A percentile compares a stretch with the other conserved stretches of the same genome.
phyloP scores from a whole-genome alignment of 495 filamentous ascomycete genomes.

The Xeromyces bisporus region DNA sequence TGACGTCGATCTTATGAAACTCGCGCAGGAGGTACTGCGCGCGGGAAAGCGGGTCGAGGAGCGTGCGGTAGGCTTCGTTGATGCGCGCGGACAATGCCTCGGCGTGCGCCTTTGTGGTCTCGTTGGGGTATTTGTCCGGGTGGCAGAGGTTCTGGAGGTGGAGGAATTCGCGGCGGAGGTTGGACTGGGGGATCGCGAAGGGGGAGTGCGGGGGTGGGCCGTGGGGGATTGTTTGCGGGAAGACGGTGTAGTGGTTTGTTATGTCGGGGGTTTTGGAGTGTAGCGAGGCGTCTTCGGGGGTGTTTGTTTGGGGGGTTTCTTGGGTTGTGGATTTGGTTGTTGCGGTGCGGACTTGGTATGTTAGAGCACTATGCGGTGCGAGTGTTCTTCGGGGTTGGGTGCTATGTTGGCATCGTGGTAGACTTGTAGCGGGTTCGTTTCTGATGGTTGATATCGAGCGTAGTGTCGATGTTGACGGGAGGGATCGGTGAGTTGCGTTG shows the following conservation, averaged over 20 bases:
- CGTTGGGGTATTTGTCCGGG: constrained; percentile 57
- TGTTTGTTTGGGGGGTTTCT: no score
- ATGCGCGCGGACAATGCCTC: constrained; percentile 60
- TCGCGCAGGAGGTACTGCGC: constrained; percentile 67
- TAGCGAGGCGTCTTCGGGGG: no score
- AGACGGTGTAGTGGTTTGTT: constrained; percentile 67
- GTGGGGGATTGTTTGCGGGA: constrained; percentile 59
- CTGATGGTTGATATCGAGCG: constrained; percentile 3
- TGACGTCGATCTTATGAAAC: constrained; percentile 54
- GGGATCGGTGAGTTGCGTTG: not conserved
- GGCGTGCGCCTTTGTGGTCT: constrained; percentile 39
- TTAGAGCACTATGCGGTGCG: not conserved
- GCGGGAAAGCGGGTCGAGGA: constrained; percentile 54
- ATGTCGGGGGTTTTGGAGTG: constrained; percentile 19
- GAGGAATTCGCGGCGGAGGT: constrained; percentile 71
- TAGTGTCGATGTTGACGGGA: not conserved
- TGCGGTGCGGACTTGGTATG: constrained; percentile 1
- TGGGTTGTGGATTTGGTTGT: no score
- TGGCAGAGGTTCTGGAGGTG: constrained; percentile 63
- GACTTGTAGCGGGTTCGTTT: not conserved
- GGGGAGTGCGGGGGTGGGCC: constrained; percentile 65
- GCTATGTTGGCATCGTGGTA: no score
- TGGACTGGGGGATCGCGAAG: constrained; percentile 50
- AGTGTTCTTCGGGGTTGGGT: not conserved
- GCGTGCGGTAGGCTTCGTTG: constrained; percentile 78